Conservation (phyloP, 75 land plant species). For the Sequoia sempervirens region DNA sequence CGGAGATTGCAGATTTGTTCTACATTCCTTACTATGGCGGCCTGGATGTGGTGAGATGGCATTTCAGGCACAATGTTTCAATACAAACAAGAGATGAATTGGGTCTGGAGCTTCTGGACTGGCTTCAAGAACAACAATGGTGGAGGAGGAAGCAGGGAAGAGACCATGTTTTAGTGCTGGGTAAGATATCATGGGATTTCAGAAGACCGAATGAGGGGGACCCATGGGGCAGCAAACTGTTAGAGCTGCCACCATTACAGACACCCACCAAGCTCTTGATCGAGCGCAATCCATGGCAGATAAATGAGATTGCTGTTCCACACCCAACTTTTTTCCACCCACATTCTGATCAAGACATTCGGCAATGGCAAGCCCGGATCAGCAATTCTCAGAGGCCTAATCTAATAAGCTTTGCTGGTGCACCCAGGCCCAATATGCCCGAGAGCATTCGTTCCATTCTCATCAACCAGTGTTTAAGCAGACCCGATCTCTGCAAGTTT, state of each 20-base stretch:
- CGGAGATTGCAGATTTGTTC: slow-evolving; percentile 46
- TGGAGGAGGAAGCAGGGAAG: slow-evolving; percentile 41
- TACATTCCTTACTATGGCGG: slow-evolving; percentile 79
- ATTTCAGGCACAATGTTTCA: slow-evolving; percentile 48
- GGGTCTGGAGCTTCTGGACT: slow-evolving; percentile 39
- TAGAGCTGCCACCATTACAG: slow-evolving; percentile 43
- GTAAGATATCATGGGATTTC: slow-evolving; percentile 81
- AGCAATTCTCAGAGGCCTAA: slow-evolving; percentile 1
- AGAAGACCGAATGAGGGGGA: slow-evolving; percentile 16
- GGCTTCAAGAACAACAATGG: slow-evolving; percentile 39
- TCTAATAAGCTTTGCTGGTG: slow-evolving; percentile 60
- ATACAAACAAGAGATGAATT: slow-evolving; percentile 41
- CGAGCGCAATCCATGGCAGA: slow-evolving; percentile 76
- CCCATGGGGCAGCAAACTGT: slow-evolving; percentile 55
- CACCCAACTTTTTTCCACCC: slow-evolving; percentile 81
- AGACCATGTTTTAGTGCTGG: slow-evolving; percentile 66
- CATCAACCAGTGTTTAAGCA: slow-evolving; percentile 42
- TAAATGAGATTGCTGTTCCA: slow-evolving; percentile 66
- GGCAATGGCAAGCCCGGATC: slow-evolving; percentile 36
- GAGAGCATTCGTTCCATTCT: slow-evolving; percentile 44
- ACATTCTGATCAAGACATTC: slow-evolving; percentile 41
- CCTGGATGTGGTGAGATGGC: slow-evolving; percentile 66
- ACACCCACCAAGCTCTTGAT: slow-evolving; percentile 55
- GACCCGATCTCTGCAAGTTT: slow-evolving; percentile 24
- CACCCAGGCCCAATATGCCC: slow-evolving; percentile 28